Conservation (phyloP, 2,329 filamentous ascomycete genomes). For the Aspergillaceae sp. region DNA sequence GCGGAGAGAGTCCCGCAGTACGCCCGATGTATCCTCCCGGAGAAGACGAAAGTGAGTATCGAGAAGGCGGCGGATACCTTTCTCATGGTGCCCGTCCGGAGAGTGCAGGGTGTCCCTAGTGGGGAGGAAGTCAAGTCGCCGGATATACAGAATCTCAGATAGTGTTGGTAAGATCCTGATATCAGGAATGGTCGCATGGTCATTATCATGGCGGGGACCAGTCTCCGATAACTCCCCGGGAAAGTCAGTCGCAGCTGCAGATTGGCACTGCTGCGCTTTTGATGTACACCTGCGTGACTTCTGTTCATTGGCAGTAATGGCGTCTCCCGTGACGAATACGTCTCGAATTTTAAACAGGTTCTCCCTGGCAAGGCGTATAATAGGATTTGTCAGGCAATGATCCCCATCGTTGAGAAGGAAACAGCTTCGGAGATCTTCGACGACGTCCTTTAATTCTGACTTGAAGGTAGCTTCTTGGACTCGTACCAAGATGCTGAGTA, state of each 20-base stretch:
- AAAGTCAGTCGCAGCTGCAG: slow-evolving; percentile 1
- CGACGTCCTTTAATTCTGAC: slow-evolving; percentile 1
- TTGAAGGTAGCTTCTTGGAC: slow-evolving; percentile 4
- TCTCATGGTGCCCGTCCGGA: slow-evolving; percentile 1
- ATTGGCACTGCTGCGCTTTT: no score
- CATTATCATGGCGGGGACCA: slow-evolving; percentile 6
- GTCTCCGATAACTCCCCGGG: slow-evolving; percentile 3
- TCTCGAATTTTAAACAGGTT: not conserved
- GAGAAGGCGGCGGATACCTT: slow-evolving; percentile 5
- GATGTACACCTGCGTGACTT: no score
- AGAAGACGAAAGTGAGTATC: slow-evolving; percentile 7
- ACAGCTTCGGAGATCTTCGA: slow-evolving; percentile 1
- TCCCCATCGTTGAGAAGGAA: not conserved
- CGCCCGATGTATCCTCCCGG: slow-evolving; percentile 6
- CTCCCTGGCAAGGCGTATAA: not conserved
- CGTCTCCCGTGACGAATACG: not conserved
- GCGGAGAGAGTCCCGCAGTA: slow-evolving; percentile 5
- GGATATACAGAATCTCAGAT: slow-evolving; percentile 1
- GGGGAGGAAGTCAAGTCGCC: slow-evolving; percentile 4
- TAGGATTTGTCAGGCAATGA: not conserved
- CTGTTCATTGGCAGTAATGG: not conserved
- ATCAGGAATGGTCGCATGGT: slow-evolving; percentile 1
- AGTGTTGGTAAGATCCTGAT: slow-evolving; percentile 5
- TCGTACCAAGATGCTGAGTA: slow-evolving; percentile 1
- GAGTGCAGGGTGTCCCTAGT: not conserved